These are phyloP conservation scores for Picochlorum sp. DNA, from an alignment of 139 green algal species.

Conservation along the genomic window DNA sequence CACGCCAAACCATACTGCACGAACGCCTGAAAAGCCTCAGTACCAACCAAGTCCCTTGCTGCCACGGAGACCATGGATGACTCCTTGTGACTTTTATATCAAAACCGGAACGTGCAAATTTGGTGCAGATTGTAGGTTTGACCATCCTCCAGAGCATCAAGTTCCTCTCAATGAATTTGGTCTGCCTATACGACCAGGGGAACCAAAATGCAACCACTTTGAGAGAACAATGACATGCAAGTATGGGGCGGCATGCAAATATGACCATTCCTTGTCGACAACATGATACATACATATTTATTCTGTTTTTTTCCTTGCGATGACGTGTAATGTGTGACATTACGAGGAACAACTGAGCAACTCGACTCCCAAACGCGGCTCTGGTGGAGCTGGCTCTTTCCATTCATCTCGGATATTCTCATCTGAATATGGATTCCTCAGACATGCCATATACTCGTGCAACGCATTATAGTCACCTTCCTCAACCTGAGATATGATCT, in stretches of 20 bases:
- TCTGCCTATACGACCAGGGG: constrained; percentile 54
- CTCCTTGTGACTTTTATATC: constrained; percentile 78
- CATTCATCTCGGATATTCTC: constrained; percentile 44
- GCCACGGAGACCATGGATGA: constrained; percentile 50
- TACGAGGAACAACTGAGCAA: constrained; percentile 30
- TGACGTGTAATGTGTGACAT: no score
- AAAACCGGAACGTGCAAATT: constrained; percentile 88
- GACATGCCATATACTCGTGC: constrained; percentile 32
- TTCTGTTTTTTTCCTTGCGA: no score
- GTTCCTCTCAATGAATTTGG: constrained; percentile 52
- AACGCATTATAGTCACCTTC: constrained; percentile 38
- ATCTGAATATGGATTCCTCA: constrained; percentile 48
- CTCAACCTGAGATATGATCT: constrained; percentile 62
- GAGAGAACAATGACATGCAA: constrained; percentile 75
- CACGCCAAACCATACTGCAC: no score
- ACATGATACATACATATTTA: no score
- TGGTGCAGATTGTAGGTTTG: constrained; percentile 69
- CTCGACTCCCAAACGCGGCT: constrained; percentile 62
- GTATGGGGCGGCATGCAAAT: constrained; percentile 86
- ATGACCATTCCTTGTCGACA: constrained; percentile 64
- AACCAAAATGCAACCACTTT: constrained; percentile 77
- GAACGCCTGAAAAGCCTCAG: no score
- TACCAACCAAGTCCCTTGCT: constrained; percentile 27
- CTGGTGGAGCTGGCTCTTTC: constrained; percentile 38
- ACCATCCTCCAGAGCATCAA: constrained; percentile 68